These are phyloP conservation scores for Trichoderma afroharzianum DNA, from an alignment of 2,329 filamentous ascomycete species.

Conservation along the genomic window DNA sequence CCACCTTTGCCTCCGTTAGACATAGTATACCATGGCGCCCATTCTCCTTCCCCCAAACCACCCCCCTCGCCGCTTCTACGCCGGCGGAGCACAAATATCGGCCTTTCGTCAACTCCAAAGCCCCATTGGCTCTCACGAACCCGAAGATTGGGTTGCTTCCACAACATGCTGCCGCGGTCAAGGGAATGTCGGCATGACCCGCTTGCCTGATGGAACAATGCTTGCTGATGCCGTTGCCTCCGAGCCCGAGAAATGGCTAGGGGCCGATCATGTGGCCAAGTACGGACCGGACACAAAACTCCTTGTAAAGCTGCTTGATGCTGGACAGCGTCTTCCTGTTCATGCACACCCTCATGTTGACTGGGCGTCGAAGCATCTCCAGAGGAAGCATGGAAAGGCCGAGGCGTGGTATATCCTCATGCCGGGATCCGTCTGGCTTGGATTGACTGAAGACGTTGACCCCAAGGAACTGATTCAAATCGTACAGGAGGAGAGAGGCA, in stretches of 20 bases:
- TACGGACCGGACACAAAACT: constrained; percentile 22
- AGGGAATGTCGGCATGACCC: constrained; percentile 17
- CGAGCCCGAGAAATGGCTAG: constrained; percentile 22
- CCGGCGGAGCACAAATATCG: constrained; percentile 20
- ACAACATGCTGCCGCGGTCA: constrained; percentile 22
- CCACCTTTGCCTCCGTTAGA: neutral
- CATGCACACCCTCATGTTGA: constrained; percentile 23
- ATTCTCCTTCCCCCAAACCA: constrained; percentile 22
- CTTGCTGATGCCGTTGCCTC: constrained; percentile 20
- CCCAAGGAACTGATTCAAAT: constrained; percentile 11
- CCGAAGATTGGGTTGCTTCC: constrained; percentile 24
- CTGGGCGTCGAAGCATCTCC: constrained; percentile 22
- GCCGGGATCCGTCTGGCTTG: constrained; percentile 19
- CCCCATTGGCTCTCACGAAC: constrained; percentile 15
- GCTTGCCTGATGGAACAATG: constrained; percentile 19
- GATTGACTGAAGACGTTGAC: constrained; percentile 19
- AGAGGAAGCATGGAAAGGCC: constrained; percentile 22
- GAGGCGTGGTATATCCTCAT: constrained; percentile 25
- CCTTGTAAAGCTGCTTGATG: constrained; percentile 24
- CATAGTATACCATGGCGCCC: constrained; percentile 16
- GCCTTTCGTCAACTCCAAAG: constrained; percentile 17
- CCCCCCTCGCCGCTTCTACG: constrained; percentile 18
- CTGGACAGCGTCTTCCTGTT: constrained; percentile 22
- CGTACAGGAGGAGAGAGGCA: constrained; percentile 16
- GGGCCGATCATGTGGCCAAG: constrained; percentile 18